Evolutionary conservation across 2,329 filamentous ascomycete genomes (phyloP), one percentile per base, ranked within the genome.

Genomic region (Penicillium sp.): DNA sequence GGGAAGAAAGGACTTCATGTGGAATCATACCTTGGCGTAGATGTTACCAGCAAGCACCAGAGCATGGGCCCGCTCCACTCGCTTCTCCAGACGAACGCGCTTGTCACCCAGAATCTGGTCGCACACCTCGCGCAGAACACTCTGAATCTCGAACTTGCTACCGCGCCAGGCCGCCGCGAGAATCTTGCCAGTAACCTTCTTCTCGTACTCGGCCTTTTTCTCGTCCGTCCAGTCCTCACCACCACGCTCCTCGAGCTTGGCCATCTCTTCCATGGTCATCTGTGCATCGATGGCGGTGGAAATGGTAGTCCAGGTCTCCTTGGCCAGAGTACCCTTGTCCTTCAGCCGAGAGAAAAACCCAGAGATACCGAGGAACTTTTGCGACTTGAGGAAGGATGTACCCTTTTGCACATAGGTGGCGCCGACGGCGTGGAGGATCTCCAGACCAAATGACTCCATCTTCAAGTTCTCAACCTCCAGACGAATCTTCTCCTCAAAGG

Each of bases 221-320:
- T 98, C 95, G 63, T 99, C 95, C 0, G 95, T 98, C 95, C 95
- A 99, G 62, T 96, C 92, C 57, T 97, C 95, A 52, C 95, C 95
- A 55, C 94, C 95, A 71, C 89, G 88, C 81, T 97, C 91, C 80
- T 99, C 95, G 78, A 94, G 84, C 76, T 94, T 92, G 56, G 92
- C 93, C 95, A 99, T 98, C 77, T 97, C 94, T 81, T 99, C 94
- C 87, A 99, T 96, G 61, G 93, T 96, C 82, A 96, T 90, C 81
- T 99, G 95, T 28, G 95, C 95, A 73, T 97, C 93, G 66, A 99
- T 96, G 41, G 95, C 95, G 54, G 91, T 96, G 64, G 88, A 92
- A 73, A 99, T 97, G 34, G 95, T 99, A 73, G 91, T 94, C 95
- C 95, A 99, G 1, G 95, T 98, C 73, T 99, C 95, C 83, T 98